Base-by-base conservation (phyloP, 345 rosid genomes). In the Eucalyptus regnans region DNA sequence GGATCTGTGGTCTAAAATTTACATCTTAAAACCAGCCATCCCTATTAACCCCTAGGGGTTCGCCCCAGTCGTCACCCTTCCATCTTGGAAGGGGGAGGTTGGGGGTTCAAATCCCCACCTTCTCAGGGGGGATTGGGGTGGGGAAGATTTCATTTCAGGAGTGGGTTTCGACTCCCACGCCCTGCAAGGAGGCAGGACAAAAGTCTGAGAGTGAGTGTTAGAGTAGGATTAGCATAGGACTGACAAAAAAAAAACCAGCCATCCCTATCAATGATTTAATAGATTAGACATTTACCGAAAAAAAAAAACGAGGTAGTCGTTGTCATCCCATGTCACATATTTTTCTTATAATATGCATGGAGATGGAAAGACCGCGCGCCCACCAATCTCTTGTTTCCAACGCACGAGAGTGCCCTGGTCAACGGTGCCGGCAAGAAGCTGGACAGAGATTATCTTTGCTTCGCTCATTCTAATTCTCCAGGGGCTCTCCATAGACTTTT, bases 231-330 rank as follows among this genome's bases (percentile, higher is more conserved):
- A n/a, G n/a, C n/a, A n/a, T n/a, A n/a, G n/a, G n/a, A n/a, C n/a
- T n/a, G n/a, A n/a, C n/a, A n/a, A n/a, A n/a, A n/a, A n/a, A n/a
- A 1, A 68, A 33, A 16, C 3, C 43, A 5, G 8, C 4, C 5
- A n/a, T 14, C 68, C n/a, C 17, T 12, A 1, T 62, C 1, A 6
- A 27, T 29, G 31, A 12, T 3, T 62, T 27, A 29, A 62, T 29
- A 29, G 17, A 13, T 1, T 3, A 62, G 37, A 62, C 33, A 13
- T 5, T 15, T 17, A 23, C 3, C 6, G 0, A 9, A 2, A 56
- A 9, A 2, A 56, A 9, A 23, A 17, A 20, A 2, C 6, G 15
- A 25, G 66, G 31, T 11, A 27, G 66, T 25, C 3, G 15, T 60
- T 11, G 66, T 60, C 66, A 60, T 66, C 79, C 41, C 79, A 31